phyloP scores from a whole-genome alignment of 139 green algal species.

The Eudorina sp. region DNA sequence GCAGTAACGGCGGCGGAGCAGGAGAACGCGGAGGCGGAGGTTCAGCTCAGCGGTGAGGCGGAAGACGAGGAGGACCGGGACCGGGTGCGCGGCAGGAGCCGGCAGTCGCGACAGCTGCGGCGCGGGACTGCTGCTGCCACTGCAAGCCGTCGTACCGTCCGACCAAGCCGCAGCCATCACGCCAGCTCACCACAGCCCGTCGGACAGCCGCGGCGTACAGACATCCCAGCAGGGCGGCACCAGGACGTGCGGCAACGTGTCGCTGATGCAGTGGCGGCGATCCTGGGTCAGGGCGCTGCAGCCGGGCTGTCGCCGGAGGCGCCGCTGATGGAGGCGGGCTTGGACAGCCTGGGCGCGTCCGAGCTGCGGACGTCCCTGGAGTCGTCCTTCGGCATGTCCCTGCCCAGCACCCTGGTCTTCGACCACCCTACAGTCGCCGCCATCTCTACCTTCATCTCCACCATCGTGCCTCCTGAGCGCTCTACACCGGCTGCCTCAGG shows the following conservation, averaged over 20 bases:
- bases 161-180: too few species aligned
- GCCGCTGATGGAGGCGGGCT: conserved; percentile 82
- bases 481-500: too few species aligned
- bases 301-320: conserved; percentile 49
- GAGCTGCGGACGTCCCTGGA: conserved; percentile 81
- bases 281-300: conserved; percentile 61
- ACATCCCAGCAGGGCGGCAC: too few species aligned
- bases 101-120: too few species aligned
- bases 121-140: neutral
- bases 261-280: conserved; percentile 37
- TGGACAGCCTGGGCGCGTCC: conserved; percentile 84
- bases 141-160: too few species aligned
- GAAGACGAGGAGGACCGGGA: too few species aligned
- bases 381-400: conserved; percentile 47
- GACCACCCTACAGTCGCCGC: conserved; percentile 59
- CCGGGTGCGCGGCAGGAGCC: too few species aligned
- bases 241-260: conserved; percentile 27
- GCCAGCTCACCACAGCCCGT: too few species aligned
- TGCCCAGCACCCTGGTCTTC: conserved; percentile 78
- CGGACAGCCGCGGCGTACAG: neutral
- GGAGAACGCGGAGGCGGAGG: neutral
- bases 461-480: neutral
- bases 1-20: neutral
- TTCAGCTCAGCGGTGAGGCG: neutral
- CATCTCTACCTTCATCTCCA: neutral